Base-by-base conservation (phyloP, 2,329 filamentous ascomycete species). In the Rachicladosporium sp. region DNA sequence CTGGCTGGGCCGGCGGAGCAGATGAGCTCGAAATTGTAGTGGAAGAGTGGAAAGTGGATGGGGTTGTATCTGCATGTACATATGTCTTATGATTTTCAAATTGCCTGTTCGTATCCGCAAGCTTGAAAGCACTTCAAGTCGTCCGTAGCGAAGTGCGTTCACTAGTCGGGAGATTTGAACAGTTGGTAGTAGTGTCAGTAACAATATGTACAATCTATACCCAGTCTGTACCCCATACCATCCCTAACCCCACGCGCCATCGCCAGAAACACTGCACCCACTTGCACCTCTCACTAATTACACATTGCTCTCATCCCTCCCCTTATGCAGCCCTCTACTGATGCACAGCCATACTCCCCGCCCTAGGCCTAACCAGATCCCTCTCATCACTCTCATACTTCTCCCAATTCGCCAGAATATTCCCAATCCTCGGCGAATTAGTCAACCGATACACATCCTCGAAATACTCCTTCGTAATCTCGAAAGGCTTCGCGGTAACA, bases 391-490 rank as follows among this genome's bases (percentile, higher is more conserved):
- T 60, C 54, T 68, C 65, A 46, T 70, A 71, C 57, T 66, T 69
- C 42, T 70, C 67, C 68, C 68, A 71, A 69, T 95, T 94, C 50
- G 86, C 84, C 60, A 95, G 62, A 46, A 88, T 80, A 43, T 82
- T 74, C 33, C 78, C 81, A 57, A 88, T 87, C 64, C 80, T 69
- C 33, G 76, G 76, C 12, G 70, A 76, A 68, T 93, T 95, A 40
- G 91, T 98, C 60, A 98, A 67, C 54, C 78, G 78, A 69, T 96
- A 96, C 37, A 98, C 93, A 58, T 96, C 91, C 73, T 98, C 89
- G 66, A 98, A 98, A 69, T 98, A 98, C 69, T 96, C 91, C 74
- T 88, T 93, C 41, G 87, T 93, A 50, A 98, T 71, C 62, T 87
- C 86, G 61, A 98, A 98, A 10, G 91, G 91, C 66, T 80, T 80